Evolutionary conservation across 371 early-diverging fungal genomes (phyloP).

Genomic region (Zopfochytrium polystomum): DNA sequence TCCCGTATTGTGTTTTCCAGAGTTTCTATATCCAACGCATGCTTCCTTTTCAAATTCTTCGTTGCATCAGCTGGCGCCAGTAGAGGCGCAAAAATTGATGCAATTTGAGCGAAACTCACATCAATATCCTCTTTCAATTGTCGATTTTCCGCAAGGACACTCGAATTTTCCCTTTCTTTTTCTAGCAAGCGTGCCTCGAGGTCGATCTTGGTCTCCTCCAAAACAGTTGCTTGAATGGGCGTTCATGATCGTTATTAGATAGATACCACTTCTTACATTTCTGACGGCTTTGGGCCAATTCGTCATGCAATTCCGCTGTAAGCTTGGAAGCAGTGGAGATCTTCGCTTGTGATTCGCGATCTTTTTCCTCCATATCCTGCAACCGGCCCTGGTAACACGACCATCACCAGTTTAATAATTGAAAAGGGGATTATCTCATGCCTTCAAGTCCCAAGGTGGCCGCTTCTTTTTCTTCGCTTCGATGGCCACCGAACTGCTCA

Average conservation of each 20-base stretch:
- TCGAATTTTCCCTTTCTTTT: too few relatives aligned
- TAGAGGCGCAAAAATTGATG: too few relatives aligned
- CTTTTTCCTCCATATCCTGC: slow-evolving; percentile 55
- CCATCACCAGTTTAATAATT: not conserved
- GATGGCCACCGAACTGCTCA: not conserved
- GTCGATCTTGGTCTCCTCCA: not conserved
- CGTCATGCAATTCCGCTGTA: slow-evolving; percentile 16
- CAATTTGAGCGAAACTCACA: too few relatives aligned
- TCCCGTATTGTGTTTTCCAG: too few relatives aligned
- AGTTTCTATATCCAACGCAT: too few relatives aligned
- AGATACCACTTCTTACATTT: slow-evolving; percentile 15
- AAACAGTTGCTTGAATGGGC: not conserved
- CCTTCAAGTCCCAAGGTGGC: slow-evolving; percentile 60
- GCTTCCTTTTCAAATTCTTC: too few relatives aligned
- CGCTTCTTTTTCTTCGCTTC: slow-evolving; percentile 47
- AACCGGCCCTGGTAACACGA: slow-evolving; percentile 44
- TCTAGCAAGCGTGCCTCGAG: not conserved
- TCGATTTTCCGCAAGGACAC: too few relatives aligned
- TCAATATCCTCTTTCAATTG: too few relatives aligned
- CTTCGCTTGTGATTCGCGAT: slow-evolving; percentile 16
- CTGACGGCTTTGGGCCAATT: slow-evolving; percentile 24
- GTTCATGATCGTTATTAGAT: not conserved
- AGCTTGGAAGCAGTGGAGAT: slow-evolving; percentile 18
- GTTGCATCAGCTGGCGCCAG: too few relatives aligned
- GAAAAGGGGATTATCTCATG: not conserved